These are phyloP conservation scores for Fusarium floridanum DNA, from an alignment of 2,329 filamentous ascomycete species.

Conservation along the genomic window DNA sequence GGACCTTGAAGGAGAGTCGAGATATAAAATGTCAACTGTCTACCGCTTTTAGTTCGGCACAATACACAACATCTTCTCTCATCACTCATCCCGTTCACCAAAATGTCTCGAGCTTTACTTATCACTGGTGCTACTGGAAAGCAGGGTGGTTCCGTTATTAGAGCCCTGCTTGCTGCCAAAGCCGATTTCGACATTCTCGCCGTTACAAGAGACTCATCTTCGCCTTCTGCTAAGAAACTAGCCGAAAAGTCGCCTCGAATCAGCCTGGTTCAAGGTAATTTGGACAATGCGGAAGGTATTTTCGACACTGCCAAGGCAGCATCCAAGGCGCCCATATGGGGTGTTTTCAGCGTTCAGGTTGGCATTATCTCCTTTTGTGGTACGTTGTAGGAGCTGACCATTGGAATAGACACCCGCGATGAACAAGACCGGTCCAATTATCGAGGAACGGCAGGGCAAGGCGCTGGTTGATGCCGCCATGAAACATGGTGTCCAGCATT, in stretches of 20 bases:
- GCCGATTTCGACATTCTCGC: slow-evolving; percentile 66
- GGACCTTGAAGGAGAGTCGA: background rate
- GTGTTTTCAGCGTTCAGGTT: background rate
- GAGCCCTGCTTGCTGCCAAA: slow-evolving; percentile 47
- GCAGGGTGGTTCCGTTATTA: slow-evolving; percentile 53
- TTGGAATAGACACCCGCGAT: background rate
- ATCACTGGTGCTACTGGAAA: slow-evolving; percentile 55
- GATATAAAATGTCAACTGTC: background rate
- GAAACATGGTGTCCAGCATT: slow-evolving; percentile 66
- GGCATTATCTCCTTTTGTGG: background rate
- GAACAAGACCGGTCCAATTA: background rate
- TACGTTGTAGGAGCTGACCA: background rate
- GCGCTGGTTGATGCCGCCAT: slow-evolving; percentile 67
- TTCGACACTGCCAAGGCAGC: slow-evolving; percentile 51
- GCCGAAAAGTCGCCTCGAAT: slow-evolving; percentile 60
- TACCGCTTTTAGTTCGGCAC: background rate
- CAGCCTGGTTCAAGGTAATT: slow-evolving; percentile 68
- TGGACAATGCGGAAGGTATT: slow-evolving; percentile 63
- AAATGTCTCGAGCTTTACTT: slow-evolving; percentile 45
- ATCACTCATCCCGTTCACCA: background rate
- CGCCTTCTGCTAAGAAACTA: slow-evolving; percentile 63
- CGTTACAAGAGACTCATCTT: slow-evolving; percentile 69
- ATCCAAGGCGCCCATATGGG: background rate
- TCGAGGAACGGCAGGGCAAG: slow-evolving; percentile 62
- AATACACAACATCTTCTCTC: background rate